These are phyloP conservation scores for Aurinia saxatilis DNA, from an alignment of 345 rosid genomes.

Conservation along the genomic window DNA sequence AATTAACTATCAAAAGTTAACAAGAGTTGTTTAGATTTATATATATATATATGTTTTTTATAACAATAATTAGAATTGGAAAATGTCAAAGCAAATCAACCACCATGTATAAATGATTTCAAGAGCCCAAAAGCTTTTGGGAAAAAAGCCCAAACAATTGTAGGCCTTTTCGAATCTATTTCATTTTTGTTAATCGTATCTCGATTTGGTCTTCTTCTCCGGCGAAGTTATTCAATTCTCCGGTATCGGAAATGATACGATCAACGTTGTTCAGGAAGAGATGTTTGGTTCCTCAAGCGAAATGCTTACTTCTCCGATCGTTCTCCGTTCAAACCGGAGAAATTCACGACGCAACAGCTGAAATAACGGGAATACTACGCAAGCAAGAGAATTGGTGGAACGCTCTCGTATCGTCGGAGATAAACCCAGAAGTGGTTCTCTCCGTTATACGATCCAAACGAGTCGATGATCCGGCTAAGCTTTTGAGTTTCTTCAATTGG, in stretches of 20 bases:
- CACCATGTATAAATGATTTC: no score
- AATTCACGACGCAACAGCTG: slow-evolving; percentile 7
- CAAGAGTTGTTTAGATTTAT: no score
- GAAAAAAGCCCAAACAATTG: neutral
- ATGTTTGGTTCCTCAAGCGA: neutral
- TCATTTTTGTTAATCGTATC: neutral
- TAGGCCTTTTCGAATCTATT: neutral
- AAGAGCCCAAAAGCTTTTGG: neutral
- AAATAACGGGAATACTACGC: slow-evolving; percentile 44
- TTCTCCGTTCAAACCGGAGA: slow-evolving; percentile 7
- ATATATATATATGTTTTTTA: no score
- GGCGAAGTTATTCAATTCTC: slow-evolving; percentile 4
- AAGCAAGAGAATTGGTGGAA: slow-evolving; percentile 40
- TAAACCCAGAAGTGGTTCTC: slow-evolving; percentile 55
- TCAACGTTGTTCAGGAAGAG: slow-evolving; percentile 7
- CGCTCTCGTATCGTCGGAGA: slow-evolving; percentile 38
- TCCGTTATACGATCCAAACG: slow-evolving; percentile 43
- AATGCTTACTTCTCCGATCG: slow-evolving; percentile 18
- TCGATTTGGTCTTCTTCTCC: neutral
- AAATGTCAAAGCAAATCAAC: no score
- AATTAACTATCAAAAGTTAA: no score
- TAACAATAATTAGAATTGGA: no score
- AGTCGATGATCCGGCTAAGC: slow-evolving; percentile 45
- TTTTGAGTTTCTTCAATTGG: slow-evolving; percentile 62
- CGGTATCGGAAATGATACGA: slow-evolving; percentile 12